Evolutionary conservation across 2,329 filamentous ascomycete species (phyloP).

Genomic region (Scedosporium apiospermum): DNA sequence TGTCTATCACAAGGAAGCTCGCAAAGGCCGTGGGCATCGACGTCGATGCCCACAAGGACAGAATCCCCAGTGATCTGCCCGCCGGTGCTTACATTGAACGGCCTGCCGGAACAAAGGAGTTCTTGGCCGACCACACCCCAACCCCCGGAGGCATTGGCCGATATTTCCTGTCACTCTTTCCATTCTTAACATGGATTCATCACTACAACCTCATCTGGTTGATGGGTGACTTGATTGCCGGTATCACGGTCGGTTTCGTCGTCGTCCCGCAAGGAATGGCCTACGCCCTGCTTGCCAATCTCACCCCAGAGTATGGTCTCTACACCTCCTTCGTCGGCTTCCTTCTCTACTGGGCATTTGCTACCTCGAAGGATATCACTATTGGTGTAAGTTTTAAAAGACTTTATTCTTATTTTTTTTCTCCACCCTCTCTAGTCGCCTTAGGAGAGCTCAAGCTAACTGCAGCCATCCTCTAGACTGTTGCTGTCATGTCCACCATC

Average conservation of each 20-base stretch:
- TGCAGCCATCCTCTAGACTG: slow-evolving; percentile 35
- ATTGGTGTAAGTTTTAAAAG: slow-evolving; percentile 43
- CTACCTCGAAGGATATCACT: slow-evolving; percentile 71
- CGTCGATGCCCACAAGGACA: slow-evolving; percentile 16
- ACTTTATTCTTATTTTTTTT: slow-evolving; percentile 33
- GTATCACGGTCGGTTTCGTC: slow-evolving; percentile 48
- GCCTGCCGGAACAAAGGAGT: slow-evolving; percentile 7
- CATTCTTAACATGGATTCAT: slow-evolving; percentile 39
- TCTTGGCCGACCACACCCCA: slow-evolving; percentile 6
- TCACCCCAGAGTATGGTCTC: slow-evolving; percentile 76
- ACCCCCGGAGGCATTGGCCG: slow-evolving; percentile 4
- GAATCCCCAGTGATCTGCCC: slow-evolving; percentile 15
- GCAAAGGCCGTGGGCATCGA: slow-evolving; percentile 21
- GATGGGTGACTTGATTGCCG: slow-evolving; percentile 35
- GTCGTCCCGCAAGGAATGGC: slow-evolving; percentile 98
- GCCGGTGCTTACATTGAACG: slow-evolving; percentile 10
- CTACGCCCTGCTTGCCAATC: slow-evolving; percentile 73
- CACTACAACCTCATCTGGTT: slow-evolving; percentile 40
- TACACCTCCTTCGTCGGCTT: slow-evolving; percentile 76
- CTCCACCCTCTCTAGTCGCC: not conserved
- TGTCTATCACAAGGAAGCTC: slow-evolving; percentile 7
- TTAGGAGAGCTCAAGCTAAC: slow-evolving; percentile 12
- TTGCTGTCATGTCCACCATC: slow-evolving; percentile 43
- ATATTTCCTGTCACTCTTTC: slow-evolving; percentile 34
- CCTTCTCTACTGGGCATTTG: slow-evolving; percentile 69